Evolutionary conservation across 1,284 basidiomycete species (phyloP).

Genomic region (Papiliotrema laurentii): DNA sequence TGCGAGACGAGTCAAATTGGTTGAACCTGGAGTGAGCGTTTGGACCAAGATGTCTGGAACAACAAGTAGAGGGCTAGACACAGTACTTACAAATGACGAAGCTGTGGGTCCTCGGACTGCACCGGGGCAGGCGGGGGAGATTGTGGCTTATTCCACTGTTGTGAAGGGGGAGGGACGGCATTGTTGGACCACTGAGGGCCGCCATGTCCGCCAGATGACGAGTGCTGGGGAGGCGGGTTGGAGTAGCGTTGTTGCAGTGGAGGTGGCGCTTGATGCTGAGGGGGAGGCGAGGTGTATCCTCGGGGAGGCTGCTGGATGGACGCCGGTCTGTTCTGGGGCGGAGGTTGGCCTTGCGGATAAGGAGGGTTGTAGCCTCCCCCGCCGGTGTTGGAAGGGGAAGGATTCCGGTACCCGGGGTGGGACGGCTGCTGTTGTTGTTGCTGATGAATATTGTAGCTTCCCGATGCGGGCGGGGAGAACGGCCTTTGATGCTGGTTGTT

Average conservation of each 20-base stretch:
- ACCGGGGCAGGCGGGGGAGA: conserved; percentile 12
- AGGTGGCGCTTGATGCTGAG: conserved; percentile 10
- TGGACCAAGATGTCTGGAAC: no score
- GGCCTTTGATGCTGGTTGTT: not conserved
- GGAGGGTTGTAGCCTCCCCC: no score
- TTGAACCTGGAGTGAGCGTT: no score
- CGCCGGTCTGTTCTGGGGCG: not conserved
- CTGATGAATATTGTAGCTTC: no score
- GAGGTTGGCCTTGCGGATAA: not conserved
- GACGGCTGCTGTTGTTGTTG: no score
- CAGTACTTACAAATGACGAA: conserved; percentile 32
- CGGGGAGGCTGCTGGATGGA: not conserved
- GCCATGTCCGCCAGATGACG: not conserved
- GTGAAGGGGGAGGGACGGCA: conserved; percentile 18
- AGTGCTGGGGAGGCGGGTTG: not conserved
- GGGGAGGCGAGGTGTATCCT: conserved; percentile 7
- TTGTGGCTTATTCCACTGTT: conserved; percentile 14
- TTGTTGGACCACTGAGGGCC: conserved; percentile 15
- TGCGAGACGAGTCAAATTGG: conserved; percentile 40
- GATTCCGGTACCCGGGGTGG: no score
- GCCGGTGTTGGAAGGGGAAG: no score
- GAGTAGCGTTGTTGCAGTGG: conserved; percentile 8
- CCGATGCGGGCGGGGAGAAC: not conserved
- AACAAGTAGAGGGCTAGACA: no score
- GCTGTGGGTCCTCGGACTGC: conserved; percentile 20